Evolutionary conservation across 1,284 basidiomycete species (phyloP).

Genomic region (Cyathus olla): DNA sequence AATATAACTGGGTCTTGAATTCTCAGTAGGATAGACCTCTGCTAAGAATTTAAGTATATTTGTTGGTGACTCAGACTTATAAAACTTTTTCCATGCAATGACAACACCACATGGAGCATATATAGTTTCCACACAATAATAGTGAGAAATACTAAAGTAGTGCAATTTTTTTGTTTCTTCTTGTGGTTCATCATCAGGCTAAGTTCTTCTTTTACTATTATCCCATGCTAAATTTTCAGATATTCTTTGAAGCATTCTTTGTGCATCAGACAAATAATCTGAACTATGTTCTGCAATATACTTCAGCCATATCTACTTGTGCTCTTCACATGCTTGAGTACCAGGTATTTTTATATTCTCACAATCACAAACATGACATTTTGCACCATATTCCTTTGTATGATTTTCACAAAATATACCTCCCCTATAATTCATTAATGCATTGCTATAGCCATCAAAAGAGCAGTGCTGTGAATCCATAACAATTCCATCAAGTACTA

Average conservation of each 20-base stretch:
- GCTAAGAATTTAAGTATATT: slow-evolving; percentile 4
- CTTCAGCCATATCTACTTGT: slow-evolving; percentile 27
- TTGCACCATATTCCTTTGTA: slow-evolving; percentile 14
- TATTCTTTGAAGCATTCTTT: slow-evolving; percentile 23
- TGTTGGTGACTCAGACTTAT: slow-evolving; percentile 31
- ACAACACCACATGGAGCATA: slow-evolving; percentile 9
- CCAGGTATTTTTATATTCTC: slow-evolving; percentile 8
- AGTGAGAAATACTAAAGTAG: slow-evolving; percentile 22
- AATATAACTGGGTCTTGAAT: slow-evolving; percentile 23
- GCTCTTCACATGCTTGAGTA: slow-evolving; percentile 28
- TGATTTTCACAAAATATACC: slow-evolving; percentile 30
- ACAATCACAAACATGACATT: slow-evolving; percentile 21
- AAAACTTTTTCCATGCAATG: slow-evolving; percentile 35
- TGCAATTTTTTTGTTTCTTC: slow-evolving; percentile 12
- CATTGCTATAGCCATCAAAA: neutral
- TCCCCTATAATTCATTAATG: slow-evolving; percentile 19
- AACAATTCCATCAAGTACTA: slow-evolving; percentile 15
- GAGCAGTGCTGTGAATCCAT: too few species aligned
- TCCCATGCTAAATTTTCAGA: slow-evolving; percentile 26
- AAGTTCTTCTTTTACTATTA: neutral
- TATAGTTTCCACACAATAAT: slow-evolving; percentile 30
- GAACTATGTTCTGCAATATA: slow-evolving; percentile 12
- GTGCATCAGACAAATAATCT: slow-evolving; percentile 17
- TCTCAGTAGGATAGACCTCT: neutral
- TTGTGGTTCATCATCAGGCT: slow-evolving; percentile 24